Conservation (phyloP, 2,329 filamentous ascomycete genomes). For the Fusarium sp. region DNA sequence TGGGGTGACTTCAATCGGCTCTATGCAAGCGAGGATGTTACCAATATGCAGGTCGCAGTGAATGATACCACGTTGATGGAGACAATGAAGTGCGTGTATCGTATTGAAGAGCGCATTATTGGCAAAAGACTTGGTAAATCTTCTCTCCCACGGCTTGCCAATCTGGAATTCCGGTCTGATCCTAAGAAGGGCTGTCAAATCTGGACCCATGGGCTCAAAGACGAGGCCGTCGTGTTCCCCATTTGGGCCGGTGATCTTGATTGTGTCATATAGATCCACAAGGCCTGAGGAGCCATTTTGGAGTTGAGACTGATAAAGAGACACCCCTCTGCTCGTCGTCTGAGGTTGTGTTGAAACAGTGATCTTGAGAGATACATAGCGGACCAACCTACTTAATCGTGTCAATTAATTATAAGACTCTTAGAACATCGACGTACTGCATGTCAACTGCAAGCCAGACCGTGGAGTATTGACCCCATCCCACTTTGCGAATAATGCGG, state of each 20-base stretch:
- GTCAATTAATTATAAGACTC: no score
- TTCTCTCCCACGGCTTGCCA: background rate
- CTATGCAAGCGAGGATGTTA: background rate
- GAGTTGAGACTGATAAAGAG: background rate
- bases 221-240: background rate
- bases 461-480: background rate
- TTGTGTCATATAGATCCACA: background rate
- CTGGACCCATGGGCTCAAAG: background rate
- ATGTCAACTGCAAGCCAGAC: background rate
- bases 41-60: background rate
- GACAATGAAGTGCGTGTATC: no score
- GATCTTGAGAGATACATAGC: background rate
- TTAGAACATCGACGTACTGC: background rate
- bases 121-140: background rate
- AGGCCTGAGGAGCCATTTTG: background rate
- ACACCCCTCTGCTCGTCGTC: background rate
- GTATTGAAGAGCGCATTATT: background rate
- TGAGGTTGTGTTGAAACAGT: background rate
- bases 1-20: no score
- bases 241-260: background rate
- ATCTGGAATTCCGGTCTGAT: background rate
- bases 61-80: background rate
- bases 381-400: background rate
- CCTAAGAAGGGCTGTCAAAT: background rate
- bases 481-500: background rate